A percentile compares a stretch with the other conserved stretches of the same genome.
These are phyloP conservation scores for Helotiales sp. DNA, from an alignment of 2,329 filamentous ascomycete species.

Conservation along the genomic window DNA sequence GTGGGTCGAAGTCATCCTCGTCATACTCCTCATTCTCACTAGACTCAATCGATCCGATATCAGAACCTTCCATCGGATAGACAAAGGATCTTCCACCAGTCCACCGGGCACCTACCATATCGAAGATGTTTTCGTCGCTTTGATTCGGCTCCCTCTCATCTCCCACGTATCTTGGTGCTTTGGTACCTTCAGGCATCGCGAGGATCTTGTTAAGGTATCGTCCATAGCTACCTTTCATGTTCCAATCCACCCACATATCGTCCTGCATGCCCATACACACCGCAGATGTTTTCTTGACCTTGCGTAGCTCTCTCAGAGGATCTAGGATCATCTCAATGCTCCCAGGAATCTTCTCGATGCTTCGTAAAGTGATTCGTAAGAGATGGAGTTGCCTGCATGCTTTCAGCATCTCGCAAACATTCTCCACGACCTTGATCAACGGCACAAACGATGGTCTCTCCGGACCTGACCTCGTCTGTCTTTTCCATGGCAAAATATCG, in stretches of 20 bases:
- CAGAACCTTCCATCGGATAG: background rate
- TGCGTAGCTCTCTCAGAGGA: background rate
- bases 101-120: conserved; percentile 2
- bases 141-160: conserved; percentile 4
- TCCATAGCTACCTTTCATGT: conserved; percentile 3
- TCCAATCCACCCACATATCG: conserved; percentile 1
- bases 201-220: conserved; percentile 4
- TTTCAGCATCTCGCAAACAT: background rate
- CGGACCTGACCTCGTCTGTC: conserved; percentile 2
- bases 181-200: background rate
- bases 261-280: background rate
- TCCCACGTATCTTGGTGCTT: background rate
- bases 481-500: background rate
- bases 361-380: background rate
- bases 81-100: background rate
- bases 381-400: background rate
- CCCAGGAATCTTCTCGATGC: conserved; percentile 3
- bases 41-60: background rate
- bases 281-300: background rate
- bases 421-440: background rate
- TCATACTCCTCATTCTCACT: background rate
- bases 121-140: conserved; percentile 1
- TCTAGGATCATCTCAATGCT: background rate
- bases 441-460: conserved; percentile 1
- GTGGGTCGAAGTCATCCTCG: background rate